Conservation (phyloP, 495 filamentous ascomycete species). For the Evansstolkia leycettana region DNA sequence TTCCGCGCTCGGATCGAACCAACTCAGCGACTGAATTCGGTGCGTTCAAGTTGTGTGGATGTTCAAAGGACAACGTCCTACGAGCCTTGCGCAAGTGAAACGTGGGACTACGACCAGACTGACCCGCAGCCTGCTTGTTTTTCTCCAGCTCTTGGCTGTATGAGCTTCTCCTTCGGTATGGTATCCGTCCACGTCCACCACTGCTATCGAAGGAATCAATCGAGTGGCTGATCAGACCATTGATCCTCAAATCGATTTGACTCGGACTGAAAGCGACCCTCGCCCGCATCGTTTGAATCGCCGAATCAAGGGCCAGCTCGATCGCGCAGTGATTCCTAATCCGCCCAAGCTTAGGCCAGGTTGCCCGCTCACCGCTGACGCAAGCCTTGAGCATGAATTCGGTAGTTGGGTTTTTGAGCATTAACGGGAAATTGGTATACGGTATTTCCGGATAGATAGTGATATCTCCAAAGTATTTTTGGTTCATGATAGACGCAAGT, state of each 20-base stretch:
- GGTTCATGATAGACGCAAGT: constrained; percentile 64
- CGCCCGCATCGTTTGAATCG: constrained; percentile 63
- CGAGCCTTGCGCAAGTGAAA: constrained; percentile 18
- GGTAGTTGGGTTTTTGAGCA: constrained; percentile 74
- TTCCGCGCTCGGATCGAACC: neutral
- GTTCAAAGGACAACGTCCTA: constrained; percentile 21
- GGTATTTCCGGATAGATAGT: constrained; percentile 79
- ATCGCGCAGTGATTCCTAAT: constrained; percentile 76
- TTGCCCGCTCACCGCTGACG: constrained; percentile 68
- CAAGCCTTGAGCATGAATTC: constrained; percentile 80
- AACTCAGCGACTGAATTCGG: neutral
- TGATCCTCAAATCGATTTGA: constrained; percentile 43
- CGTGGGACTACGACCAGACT: constrained; percentile 6
- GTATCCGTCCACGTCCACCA: constrained; percentile 11
- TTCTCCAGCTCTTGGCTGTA: constrained; percentile 22
- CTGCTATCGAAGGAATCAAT: constrained; percentile 12
- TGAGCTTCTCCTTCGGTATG: constrained; percentile 18
- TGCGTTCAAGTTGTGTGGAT: constrained; percentile 3
- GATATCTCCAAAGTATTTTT: constrained; percentile 92
- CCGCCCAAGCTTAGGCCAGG: constrained; percentile 78
- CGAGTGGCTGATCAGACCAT: constrained; percentile 8
- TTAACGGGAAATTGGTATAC: constrained; percentile 58
- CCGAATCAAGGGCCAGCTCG: constrained; percentile 74
- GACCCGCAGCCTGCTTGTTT: constrained; percentile 7
- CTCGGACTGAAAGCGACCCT: constrained; percentile 70